phyloP scores from a whole-genome alignment of 177 flowering plant species.

The Telopea speciosissima region DNA sequence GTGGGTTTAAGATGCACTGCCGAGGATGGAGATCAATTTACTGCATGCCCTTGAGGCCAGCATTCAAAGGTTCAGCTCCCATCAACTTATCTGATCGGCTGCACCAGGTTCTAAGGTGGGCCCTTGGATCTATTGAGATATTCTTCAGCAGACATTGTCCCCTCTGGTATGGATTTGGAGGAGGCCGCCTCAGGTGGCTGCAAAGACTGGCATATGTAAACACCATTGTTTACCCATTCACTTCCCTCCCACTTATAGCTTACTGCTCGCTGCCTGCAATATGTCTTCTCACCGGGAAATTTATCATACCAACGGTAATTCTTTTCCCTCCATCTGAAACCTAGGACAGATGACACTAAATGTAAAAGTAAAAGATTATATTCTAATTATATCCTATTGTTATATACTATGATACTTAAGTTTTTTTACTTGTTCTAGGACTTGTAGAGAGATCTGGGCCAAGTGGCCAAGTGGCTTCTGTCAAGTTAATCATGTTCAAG shows the following conservation, averaged over 20 bases:
- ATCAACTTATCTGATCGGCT: conserved; percentile 89
- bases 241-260: conserved; percentile 90
- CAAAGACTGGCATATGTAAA: conserved; percentile 90
- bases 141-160: conserved; percentile 95
- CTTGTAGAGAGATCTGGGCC: conserved; percentile 11
- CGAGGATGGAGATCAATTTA: conserved; percentile 98
- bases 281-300: conserved; percentile 94
- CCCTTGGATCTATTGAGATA: conserved; percentile 90
- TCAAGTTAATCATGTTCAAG: too few relatives aligned
- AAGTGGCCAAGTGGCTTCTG: too few relatives aligned
- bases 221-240: conserved; percentile 93
- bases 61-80: conserved; percentile 98
- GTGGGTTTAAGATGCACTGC: conserved; percentile 99
- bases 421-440: conserved; percentile 41
- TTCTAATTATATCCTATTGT: too few relatives aligned
- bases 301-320: conserved; percentile 95
- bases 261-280: conserved; percentile 87
- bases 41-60: conserved; percentile 96
- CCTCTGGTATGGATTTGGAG: conserved; percentile 92
- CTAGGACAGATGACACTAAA: not conserved
- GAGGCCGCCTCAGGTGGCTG: conserved; percentile 88
- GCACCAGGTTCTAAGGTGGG: conserved; percentile 97
- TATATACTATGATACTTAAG: not conserved
- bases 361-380: too few relatives aligned
- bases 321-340: not conserved